A percentile compares a stretch with the other conserved stretches of the same genome.
Conservation (phyloP, 1,284 basidiomycete genomes). For the Boletus semigastroideus region DNA sequence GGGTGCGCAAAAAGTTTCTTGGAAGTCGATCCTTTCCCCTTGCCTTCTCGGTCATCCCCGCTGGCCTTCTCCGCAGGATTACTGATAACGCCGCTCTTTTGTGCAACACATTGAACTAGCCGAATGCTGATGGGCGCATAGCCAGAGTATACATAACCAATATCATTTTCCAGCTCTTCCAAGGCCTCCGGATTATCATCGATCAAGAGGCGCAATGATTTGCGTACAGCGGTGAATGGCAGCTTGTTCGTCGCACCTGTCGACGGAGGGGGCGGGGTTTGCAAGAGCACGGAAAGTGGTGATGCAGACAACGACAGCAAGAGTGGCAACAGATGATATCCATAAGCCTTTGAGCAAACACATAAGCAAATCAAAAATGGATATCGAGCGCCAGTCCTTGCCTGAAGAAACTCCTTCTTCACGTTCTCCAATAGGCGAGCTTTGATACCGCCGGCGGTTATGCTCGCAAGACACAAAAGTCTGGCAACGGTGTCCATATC, state of each 20-base stretch:
- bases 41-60: conserved; percentile 40
- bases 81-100: conserved; percentile 86
- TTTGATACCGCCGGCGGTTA: conserved; percentile 87
- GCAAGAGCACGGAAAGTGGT: conserved; percentile 64
- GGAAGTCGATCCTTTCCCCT: conserved; percentile 33
- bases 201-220: conserved; percentile 87
- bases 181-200: conserved; percentile 81
- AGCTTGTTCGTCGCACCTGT: conserved; percentile 51
- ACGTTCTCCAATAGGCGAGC: conserved; percentile 83
- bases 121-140: conserved; percentile 94
- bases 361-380: conserved; percentile 3
- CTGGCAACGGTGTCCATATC: conserved; percentile 79
- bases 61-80: conserved; percentile 59
- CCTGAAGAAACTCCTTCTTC: conserved; percentile 91
- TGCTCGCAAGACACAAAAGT: conserved; percentile 82
- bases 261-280: conserved; percentile 59
- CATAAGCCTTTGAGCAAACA: conserved; percentile 68
- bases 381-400: conserved; percentile 29
- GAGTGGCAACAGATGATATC: conserved; percentile 86
- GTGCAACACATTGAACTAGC: conserved; percentile 88
- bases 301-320: conserved; percentile 79
- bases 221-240: conserved; percentile 74
- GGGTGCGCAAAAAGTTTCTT: conserved; percentile 78
- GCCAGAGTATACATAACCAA: conserved; percentile 95
- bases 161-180: conserved; percentile 86